These are phyloP conservation scores for Colletotrichum melonis DNA, from an alignment of 2,329 filamentous ascomycete species.

Conservation along the genomic window DNA sequence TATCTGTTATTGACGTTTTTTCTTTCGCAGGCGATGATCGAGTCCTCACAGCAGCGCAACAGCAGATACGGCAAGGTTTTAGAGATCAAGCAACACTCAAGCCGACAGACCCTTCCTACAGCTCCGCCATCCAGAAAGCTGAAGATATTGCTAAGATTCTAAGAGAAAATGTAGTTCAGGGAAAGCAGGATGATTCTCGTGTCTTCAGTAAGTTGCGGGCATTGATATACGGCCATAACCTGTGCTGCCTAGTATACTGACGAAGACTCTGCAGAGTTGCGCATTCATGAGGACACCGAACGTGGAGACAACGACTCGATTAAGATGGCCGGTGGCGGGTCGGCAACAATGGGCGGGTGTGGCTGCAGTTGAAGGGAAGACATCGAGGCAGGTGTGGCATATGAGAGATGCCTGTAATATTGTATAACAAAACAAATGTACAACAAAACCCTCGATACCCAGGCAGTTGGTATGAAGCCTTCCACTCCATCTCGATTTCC, in stretches of 20 bases:
- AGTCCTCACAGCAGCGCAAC: conserved; percentile 76
- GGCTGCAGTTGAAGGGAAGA: conserved; percentile 46
- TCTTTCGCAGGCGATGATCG: conserved; percentile 71
- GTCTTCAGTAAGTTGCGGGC: conserved; percentile 67
- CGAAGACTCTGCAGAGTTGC: conserved; percentile 68
- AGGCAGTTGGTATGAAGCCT: conserved; percentile 5
- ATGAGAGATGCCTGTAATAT: conserved; percentile 2
- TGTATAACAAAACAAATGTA: neutral
- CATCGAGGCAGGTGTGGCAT: conserved; percentile 3
- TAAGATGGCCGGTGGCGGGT: conserved; percentile 66
- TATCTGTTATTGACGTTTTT: conserved; percentile 1
- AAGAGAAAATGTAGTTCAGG: conserved; percentile 89
- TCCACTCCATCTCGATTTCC: neutral
- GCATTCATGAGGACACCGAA: conserved; percentile 92
- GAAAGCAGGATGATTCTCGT: conserved; percentile 63
- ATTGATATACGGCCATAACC: neutral
- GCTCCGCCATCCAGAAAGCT: conserved; percentile 79
- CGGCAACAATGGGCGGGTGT: conserved; percentile 43
- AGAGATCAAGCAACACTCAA: conserved; percentile 71
- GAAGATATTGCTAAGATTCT: conserved; percentile 85
- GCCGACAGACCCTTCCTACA: conserved; percentile 67
- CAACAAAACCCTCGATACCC: conserved; percentile 35
- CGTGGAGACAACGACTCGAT: conserved; percentile 93
- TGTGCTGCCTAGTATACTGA: neutral
- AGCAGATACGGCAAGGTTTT: conserved; percentile 80